phyloP scores from a whole-genome alignment of 495 filamentous ascomycete genomes.

The Astrothelium macrocarpum region DNA sequence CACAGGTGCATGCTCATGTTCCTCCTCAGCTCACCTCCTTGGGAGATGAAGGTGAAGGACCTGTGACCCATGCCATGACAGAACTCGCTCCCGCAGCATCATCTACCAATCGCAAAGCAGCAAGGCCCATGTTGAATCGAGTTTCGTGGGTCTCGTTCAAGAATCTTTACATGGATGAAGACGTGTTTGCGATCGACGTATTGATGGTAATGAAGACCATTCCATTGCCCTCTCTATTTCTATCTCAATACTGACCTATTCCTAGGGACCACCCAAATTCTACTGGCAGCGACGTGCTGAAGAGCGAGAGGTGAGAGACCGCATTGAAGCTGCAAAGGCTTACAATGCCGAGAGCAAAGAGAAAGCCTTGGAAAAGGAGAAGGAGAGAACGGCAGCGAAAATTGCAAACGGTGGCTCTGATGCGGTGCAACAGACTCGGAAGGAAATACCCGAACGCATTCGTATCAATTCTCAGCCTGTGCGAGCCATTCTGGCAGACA shows the following conservation, averaged over 20 bases:
- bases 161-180: not conserved
- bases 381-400: not conserved
- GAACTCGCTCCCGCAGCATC: not conserved
- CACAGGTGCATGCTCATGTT: not conserved
- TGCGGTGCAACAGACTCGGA: not conserved
- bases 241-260: not conserved
- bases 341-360: not conserved
- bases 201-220: not conserved
- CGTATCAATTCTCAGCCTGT: not conserved
- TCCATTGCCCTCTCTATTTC: not conserved
- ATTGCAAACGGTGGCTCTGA: not conserved
- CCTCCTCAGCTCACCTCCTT: not conserved
- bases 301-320: not conserved
- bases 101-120: not conserved
- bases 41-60: not conserved
- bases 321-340: not conserved
- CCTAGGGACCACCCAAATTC: not conserved
- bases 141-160: not conserved
- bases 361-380: not conserved
- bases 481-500: not conserved
- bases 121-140: not conserved
- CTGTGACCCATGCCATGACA: not conserved
- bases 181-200: not conserved
- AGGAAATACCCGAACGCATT: not conserved
- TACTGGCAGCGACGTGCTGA: not conserved